Evolutionary conservation across 768 basidiomycete genomes (phyloP).

Genomic region (Termitomyces eurrhizus): DNA sequence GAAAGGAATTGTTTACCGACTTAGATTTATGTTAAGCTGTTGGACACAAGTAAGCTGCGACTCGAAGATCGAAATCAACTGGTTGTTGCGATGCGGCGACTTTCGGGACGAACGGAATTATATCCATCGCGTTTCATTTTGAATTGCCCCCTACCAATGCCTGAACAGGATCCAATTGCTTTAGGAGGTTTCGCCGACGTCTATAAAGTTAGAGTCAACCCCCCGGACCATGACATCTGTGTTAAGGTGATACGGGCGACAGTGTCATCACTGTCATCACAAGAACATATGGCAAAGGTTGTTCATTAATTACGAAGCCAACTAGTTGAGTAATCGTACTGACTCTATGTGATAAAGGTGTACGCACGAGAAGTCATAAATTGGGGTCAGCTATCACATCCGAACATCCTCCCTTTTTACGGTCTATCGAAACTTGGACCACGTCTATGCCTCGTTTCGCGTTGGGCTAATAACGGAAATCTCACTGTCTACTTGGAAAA

Average conservation of each 20-base stretch:
- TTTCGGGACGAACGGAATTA: slow-evolving; percentile 2
- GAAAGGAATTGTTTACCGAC: background rate
- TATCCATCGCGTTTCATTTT: slow-evolving; percentile 9
- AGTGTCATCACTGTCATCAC: background rate
- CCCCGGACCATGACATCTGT: background rate
- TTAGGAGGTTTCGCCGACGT: slow-evolving; percentile 11
- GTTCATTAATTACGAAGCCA: background rate
- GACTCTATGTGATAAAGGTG: background rate
- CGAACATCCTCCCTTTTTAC: slow-evolving; percentile 27
- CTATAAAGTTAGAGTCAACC: background rate
- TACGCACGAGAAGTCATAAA: slow-evolving; percentile 15
- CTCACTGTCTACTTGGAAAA: slow-evolving; percentile 24
- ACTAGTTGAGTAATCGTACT: background rate
- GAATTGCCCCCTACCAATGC: background rate
- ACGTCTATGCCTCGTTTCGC: slow-evolving; percentile 31
- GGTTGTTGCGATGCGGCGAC: slow-evolving; percentile 10
- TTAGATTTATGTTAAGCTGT: background rate
- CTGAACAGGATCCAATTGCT: background rate
- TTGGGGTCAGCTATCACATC: slow-evolving; percentile 30
- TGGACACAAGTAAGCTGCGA: background rate
- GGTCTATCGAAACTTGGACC: slow-evolving; percentile 21
- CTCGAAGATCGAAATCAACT: slow-evolving; percentile 1
- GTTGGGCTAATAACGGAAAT: slow-evolving; percentile 20
- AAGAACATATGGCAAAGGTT: slow-evolving; percentile 7
- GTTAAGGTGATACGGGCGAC: slow-evolving; percentile 9